Base-by-base conservation (phyloP, 2,329 filamentous ascomycete species). In the Fonsecaea erecta region DNA sequence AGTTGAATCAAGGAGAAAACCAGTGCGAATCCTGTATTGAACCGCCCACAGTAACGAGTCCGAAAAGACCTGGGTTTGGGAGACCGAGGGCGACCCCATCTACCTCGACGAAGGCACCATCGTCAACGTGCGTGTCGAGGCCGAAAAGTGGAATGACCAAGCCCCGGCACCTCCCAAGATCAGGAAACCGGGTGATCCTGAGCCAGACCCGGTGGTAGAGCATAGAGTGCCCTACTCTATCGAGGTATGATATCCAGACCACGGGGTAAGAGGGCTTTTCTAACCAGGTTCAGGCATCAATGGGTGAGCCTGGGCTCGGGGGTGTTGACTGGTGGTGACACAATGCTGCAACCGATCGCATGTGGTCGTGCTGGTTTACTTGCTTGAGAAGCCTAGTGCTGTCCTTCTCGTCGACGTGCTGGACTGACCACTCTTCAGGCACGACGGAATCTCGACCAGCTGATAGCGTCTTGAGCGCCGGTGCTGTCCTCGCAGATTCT, bases 31-130 rank as follows among this genome's bases (percentile, higher is more conserved):
- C 37, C 14, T 8, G 32, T 30, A 63, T 43, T 57, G 52, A 63
- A 37, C 71, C 73, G 67, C 73, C 71, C 72, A 53, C 64, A 92
- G 89, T 73, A 88, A 91, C 68, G 86, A 88, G 68, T 85, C 85
- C 63, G 91, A 96, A 71, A 86, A 91, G 71, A 85, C 92, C 2
- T 98, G 92, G 89, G 86, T 94, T 43, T 98, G 92, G 91, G 86
- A 89, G 32, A 86, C 88, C 14, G 90, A 85, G 28, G 84, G 92
- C 71, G 88, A 86, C 32, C 84, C 88, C 30, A 86, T 96, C 71
- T 97, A 90, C 76, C 96, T 95, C 77, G 95, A 99, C 77, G 89
- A 89, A 72, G 89, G 94, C 74, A 95, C 98, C 79, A 88, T 90
- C 73, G 93, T 97, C 30, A 86, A 94, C 46, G 90, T 98, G 73